These are phyloP conservation scores for Angomonas ambiguus DNA, from an alignment of 208 protist species.

Conservation along the genomic window DNA sequence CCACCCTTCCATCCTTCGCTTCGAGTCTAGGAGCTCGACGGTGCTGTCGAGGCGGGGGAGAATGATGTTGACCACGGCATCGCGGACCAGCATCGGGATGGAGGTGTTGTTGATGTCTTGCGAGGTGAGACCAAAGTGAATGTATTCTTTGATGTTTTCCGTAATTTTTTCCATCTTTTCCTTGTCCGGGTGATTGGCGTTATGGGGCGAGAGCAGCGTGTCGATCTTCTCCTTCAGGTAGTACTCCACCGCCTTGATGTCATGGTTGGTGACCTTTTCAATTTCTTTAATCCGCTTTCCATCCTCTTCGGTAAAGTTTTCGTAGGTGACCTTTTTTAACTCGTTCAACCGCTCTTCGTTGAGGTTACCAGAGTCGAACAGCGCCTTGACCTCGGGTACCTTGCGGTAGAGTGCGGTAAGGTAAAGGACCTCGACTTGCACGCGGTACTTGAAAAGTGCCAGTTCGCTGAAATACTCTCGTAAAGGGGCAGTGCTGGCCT, in stretches of 20 bases:
- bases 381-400: slow-evolving; percentile 46
- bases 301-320: slow-evolving; percentile 77
- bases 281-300: slow-evolving; percentile 89
- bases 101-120: slow-evolving; percentile 97
- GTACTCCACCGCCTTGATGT: slow-evolving; percentile 97
- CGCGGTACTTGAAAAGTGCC: slow-evolving; percentile 88
- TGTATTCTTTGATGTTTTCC: slow-evolving; percentile 78
- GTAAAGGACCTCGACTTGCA: slow-evolving; percentile 92
- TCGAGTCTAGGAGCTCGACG: slow-evolving; percentile 39
- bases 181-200: slow-evolving; percentile 10
- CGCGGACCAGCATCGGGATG: slow-evolving; percentile 91
- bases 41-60: slow-evolving; percentile 66
- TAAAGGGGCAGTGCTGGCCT: slow-evolving; percentile 46
- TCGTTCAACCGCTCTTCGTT: slow-evolving; percentile 44
- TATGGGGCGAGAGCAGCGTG: slow-evolving; percentile 23
- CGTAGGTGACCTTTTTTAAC: slow-evolving; percentile 48
- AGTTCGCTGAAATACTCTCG: slow-evolving; percentile 92
- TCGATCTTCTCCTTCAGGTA: slow-evolving; percentile 92
- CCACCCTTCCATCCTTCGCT: slow-evolving; percentile 17
- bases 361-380: slow-evolving; percentile 40
- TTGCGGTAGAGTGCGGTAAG: slow-evolving; percentile 73
- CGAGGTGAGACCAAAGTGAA: slow-evolving; percentile 97
- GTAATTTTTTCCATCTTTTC: not conserved
- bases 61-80: slow-evolving; percentile 72
- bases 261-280: slow-evolving; percentile 94